Conservation (phyloP, 257 asterid genomes). For the Solanum gracilifrons region DNA sequence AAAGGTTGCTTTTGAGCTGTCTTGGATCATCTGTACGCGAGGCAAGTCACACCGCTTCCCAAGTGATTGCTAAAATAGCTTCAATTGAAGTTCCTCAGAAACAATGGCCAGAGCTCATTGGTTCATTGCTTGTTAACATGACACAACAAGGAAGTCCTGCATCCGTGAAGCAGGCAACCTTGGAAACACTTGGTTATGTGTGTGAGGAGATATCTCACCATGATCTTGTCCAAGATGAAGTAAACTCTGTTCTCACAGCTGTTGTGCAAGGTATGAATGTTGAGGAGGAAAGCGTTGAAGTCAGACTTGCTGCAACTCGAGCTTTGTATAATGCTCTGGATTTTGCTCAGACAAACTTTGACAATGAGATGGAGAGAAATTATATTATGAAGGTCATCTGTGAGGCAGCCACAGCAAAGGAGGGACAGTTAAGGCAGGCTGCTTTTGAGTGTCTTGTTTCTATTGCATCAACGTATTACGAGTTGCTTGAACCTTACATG, state of each 20-base stretch:
- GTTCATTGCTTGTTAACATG: conserved; percentile 53
- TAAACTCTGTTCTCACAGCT: conserved; percentile 69
- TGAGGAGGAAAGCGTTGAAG: conserved; percentile 49
- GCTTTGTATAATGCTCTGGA: conserved; percentile 83
- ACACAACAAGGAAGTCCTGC: conserved; percentile 52
- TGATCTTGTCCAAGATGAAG: conserved; percentile 75
- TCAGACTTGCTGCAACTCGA: conserved; percentile 72
- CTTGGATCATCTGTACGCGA: conserved; percentile 57
- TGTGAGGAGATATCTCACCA: conserved; percentile 79
- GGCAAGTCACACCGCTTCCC: conserved; percentile 77
- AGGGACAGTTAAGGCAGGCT: conserved; percentile 66
- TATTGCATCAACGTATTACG: conserved; percentile 71
- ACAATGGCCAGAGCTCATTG: conserved; percentile 86
- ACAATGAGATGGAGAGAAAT: conserved; percentile 73
- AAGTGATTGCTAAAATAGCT: conserved; percentile 80
- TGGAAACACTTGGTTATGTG: conserved; percentile 79
- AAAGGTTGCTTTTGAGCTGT: conserved; percentile 45
- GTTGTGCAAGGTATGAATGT: conserved; percentile 80
- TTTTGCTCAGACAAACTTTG: conserved; percentile 84
- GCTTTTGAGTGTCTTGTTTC: conserved; percentile 84
- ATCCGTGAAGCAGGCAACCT: conserved; percentile 59
- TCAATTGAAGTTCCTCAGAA: conserved; percentile 67
- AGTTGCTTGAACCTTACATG: conserved; percentile 70
- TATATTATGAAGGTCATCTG: conserved; percentile 79
- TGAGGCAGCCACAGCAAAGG: conserved; percentile 65